Base-by-base conservation (phyloP, 2,329 filamentous ascomycete genomes). In the Venturia asperata region DNA sequence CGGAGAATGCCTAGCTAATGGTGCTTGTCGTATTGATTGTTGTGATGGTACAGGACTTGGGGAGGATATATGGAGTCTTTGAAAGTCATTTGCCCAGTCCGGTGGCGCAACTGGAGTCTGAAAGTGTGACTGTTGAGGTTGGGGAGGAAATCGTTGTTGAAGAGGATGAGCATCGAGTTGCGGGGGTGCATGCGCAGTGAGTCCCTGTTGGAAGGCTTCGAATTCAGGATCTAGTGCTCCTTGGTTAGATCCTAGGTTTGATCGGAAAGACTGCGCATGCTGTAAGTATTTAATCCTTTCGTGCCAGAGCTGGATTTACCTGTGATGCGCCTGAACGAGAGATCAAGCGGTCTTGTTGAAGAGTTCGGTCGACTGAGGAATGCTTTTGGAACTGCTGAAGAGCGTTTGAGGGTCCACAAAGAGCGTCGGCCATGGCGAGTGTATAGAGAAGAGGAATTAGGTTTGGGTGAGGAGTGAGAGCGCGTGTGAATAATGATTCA, bases 401-500 rank as follows among this genome's bases (percentile, higher is more conserved):
- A 68, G 88, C 83, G 75, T 89, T 91, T 15, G 89, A 89, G 21
- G 89, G 88, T 66, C 89, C 88, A 74, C 89, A 92, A 65, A 90
- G 78, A 70, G 83, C 81, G 71, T 89, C 86, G 63, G 84, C 80
- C 87, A 89, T 89, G 70, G 69, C 78, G 71, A 47, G 30, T 52
- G 13, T 19, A 37, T n/a, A 10, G 21, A 21, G 60, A 11, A 45
- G n/a, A 27, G n/a, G 17, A 45, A n/a, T n/a, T 24, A 34, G 1
- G 15, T 10, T 42, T 42, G 37, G 60, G 30, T 37, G 30, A 11
- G 47, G n/a, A 27, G 47, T 27, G 21, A 49, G 47, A 49, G 47
- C 27, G 9, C 9, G 5, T 15, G 13, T 15, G 45, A 19, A 47
- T 9, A 9, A 24, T 9, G 15, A 47, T 24, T 45, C 3, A 3